Base-by-base conservation (phyloP, 345 rosid genomes). In the Citrus mangshanensis region DNA sequence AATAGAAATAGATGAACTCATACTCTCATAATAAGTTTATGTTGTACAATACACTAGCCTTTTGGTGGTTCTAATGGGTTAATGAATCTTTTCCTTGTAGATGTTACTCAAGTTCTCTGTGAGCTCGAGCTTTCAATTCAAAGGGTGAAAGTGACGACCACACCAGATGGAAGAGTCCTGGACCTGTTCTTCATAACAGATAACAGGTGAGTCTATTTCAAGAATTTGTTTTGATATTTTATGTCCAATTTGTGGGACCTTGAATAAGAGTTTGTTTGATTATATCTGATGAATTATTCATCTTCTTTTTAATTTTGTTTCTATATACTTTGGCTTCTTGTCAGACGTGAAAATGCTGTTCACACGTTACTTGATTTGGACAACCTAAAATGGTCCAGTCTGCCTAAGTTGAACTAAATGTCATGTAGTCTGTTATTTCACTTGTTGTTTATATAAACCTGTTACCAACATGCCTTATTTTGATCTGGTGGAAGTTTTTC, bases 111-210 rank as follows among this genome's bases (percentile, higher is more conserved):
- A 80, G 88, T 90, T 79, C 90, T 91, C n/a, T 85, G 87, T 64
- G 97, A 95, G 87, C 97, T 95, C 21, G 93, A 95, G 89, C 86
- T 93, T 51, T 86, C 96, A 34, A 95, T 93, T 80, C 97, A 89
- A 77, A 89, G 86, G 77, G 98, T 95, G 55, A 95, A 95, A 86
- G 98, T 95, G n/a, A 93, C 83, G 0, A 93, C 94, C 0, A 91
- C 94, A 0, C 97, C 97, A 2, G 97, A 93, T 79, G 93, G 82
- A 40, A 91, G 91, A 80, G 97, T 91, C 76, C 81, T 93, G 54
- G 95, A 95, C 77, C 97, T 93, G 79, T 93, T 95, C 90, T 93
- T 95, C 69, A 81, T 95, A 49, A 91, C 90, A 16, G 97, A 93
- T 84, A 93, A 87, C 87, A 56, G 85, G 98, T 93, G 84, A 89